Evolutionary conservation across 495 filamentous ascomycete species (phyloP).

Genomic region (Penicillium silybi): DNA sequence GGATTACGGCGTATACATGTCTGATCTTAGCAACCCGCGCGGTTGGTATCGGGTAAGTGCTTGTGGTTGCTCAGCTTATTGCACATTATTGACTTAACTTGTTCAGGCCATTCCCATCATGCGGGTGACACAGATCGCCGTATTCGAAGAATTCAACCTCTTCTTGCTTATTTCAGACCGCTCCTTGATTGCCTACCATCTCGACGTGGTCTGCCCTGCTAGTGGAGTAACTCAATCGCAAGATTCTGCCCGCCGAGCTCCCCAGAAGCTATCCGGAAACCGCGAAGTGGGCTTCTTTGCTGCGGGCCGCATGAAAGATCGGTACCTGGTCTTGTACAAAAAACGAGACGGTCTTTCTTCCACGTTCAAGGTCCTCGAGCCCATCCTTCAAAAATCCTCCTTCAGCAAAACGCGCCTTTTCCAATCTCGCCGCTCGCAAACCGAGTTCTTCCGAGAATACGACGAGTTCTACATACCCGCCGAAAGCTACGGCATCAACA

Average conservation of each 20-base stretch:
- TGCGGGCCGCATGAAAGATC: constrained; percentile 93
- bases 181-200: constrained; percentile 87
- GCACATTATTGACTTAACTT: constrained; percentile 17
- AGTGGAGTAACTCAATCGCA: constrained; percentile 57
- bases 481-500: constrained; percentile 92
- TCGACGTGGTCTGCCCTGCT: constrained; percentile 79
- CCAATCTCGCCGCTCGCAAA: constrained; percentile 62
- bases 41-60: constrained; percentile 76
- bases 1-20: constrained; percentile 87
- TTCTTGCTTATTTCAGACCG: constrained; percentile 89
- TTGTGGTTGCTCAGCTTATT: background rate
- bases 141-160: constrained; percentile 91
- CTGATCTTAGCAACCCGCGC: constrained; percentile 78
- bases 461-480: constrained; percentile 98
- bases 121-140: constrained; percentile 87
- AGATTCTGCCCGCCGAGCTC: constrained; percentile 68
- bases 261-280: constrained; percentile 82
- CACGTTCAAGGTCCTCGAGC: constrained; percentile 95
- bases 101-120: constrained; percentile 63
- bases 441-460: constrained; percentile 96
- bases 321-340: constrained; percentile 92
- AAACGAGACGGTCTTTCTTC: constrained; percentile 87
- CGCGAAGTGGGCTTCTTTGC: constrained; percentile 96
- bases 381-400: constrained; percentile 76
- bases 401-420: constrained; percentile 61